Evolutionary conservation across 2,329 filamentous ascomycete species (phyloP).

Genomic region (Colletotrichum noveboracense): DNA sequence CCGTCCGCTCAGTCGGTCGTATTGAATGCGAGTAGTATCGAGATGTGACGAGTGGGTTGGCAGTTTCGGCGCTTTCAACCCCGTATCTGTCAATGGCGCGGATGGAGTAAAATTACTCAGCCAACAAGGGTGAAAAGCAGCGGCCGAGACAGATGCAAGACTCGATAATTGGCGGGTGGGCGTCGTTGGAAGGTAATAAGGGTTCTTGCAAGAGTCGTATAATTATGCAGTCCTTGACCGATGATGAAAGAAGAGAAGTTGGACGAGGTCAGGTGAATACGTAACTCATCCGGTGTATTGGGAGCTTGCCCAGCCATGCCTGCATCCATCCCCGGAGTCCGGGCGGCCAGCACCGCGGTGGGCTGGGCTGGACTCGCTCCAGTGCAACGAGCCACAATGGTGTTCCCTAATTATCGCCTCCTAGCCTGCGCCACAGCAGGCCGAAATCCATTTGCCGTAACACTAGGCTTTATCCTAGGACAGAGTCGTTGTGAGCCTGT

Average conservation of each 20-base stretch:
- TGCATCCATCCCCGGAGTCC: not conserved
- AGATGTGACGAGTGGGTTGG: not conserved
- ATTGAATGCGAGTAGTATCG: not conserved
- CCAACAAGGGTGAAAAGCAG: not conserved
- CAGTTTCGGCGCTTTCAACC: not conserved
- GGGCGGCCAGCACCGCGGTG: not conserved
- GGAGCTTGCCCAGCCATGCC: not conserved
- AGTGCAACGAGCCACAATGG: not conserved
- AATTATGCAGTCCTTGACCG: not conserved
- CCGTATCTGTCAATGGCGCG: not conserved
- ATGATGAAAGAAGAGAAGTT: slow-evolving; percentile 20
- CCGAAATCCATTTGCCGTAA: not conserved
- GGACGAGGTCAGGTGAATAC: not conserved
- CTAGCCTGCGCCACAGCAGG: slow-evolving; percentile 6
- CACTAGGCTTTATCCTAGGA: not conserved
- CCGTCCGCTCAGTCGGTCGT: not conserved
- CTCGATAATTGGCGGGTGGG: not conserved
- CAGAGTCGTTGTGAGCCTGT: not conserved
- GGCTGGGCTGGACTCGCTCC: not conserved
- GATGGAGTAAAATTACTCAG: slow-evolving; percentile 8
- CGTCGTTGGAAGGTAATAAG: not conserved
- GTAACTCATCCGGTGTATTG: slow-evolving; percentile 7
- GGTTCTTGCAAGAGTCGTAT: not conserved
- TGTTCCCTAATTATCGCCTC: not conserved
- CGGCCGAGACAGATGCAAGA: not conserved